Conservation (phyloP, 345 rosid species). For the Rhodamnia argentea region DNA sequence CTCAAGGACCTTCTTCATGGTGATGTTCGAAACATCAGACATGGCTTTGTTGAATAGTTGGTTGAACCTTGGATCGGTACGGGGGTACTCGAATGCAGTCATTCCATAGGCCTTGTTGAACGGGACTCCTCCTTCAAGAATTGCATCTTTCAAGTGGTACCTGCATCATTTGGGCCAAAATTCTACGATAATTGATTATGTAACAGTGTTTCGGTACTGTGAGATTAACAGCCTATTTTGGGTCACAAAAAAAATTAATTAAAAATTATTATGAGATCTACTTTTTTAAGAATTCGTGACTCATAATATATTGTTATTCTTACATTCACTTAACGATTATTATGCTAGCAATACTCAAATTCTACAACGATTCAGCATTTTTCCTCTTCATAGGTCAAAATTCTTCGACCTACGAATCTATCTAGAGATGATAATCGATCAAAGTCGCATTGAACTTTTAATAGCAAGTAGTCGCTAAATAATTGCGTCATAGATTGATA, state of each 20-base stretch:
- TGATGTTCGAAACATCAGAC: not conserved
- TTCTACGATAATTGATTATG: not conserved
- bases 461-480: not conserved
- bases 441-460: not conserved
- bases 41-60: not conserved
- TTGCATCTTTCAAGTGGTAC: constrained; percentile 4
- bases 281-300: no score
- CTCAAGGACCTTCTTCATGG: not conserved
- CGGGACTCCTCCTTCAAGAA: constrained; percentile 8
- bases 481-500: not conserved
- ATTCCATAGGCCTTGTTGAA: constrained; percentile 6
- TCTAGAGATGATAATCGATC: not conserved
- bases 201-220: no score
- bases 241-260: no score
- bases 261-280: no score
- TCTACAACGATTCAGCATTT: not conserved
- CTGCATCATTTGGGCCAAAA: not conserved
- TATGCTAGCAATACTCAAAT: no score
- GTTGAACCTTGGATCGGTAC: not conserved
- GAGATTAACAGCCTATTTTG: no score
- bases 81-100: not conserved
- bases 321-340: no score
- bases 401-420: not conserved
- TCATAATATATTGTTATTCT: no score
- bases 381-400: not conserved